Percentiles rank a stretch among this genome's conserved stretches.
phyloP scores from a whole-genome alignment of 192 early-diverging fungal species.

The Backusella psychrophila region DNA sequence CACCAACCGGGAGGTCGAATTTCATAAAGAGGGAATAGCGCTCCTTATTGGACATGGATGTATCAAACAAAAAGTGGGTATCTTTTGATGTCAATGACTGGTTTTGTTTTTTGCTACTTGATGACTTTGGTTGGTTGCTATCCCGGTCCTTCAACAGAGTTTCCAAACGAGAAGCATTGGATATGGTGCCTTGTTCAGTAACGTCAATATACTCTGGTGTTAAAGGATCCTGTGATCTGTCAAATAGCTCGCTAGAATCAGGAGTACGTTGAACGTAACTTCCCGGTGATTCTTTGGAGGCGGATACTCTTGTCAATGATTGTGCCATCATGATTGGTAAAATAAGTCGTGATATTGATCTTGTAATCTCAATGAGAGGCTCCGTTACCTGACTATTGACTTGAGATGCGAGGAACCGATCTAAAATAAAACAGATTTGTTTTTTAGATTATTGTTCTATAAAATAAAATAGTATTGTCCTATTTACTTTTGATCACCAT shows the following conservation, averaged over 20 bases:
- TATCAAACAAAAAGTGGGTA: background rate
- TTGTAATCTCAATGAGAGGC: conserved; percentile 18
- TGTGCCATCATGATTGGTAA: conserved; percentile 26
- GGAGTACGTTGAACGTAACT: background rate
- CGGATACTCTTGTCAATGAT: background rate
- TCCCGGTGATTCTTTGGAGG: background rate
- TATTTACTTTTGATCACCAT: conserved; percentile 29
- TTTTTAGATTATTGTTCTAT: background rate
- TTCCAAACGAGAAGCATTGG: conserved; percentile 20
- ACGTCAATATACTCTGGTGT: conserved; percentile 22
- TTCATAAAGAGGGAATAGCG: background rate
- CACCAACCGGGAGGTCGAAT: conserved; percentile 1
- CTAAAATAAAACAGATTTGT: background rate
- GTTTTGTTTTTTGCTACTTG: background rate
- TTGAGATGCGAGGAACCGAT: conserved; percentile 11
- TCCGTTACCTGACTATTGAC: conserved; percentile 18
- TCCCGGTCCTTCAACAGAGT: background rate
- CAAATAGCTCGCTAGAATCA: background rate
- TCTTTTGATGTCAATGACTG: background rate
- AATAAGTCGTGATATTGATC: background rate
- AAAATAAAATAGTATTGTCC: background rate
- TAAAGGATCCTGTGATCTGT: background rate
- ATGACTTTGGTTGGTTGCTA: background rate
- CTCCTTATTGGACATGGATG: background rate
- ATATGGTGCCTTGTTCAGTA: conserved; percentile 9